Conservation (phyloP, 345 rosid genomes). For the Salix brachista region DNA sequence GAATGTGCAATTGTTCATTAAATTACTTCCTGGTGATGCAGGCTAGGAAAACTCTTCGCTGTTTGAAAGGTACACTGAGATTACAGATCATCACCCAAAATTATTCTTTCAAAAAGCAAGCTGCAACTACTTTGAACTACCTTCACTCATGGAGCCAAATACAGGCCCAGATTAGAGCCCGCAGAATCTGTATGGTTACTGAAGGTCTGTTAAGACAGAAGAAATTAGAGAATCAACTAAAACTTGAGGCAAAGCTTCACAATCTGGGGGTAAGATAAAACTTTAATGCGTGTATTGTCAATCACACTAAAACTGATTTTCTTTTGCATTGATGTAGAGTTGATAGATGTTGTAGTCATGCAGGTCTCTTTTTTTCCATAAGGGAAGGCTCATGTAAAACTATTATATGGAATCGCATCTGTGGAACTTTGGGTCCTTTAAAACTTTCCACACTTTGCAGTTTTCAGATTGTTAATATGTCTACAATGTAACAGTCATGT, state of each 20-base stretch:
- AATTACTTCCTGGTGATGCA: constrained; percentile 25
- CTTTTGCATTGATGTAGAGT: background rate
- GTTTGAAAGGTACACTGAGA: constrained; percentile 57
- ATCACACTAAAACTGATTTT: background rate
- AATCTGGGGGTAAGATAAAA: constrained; percentile 57
- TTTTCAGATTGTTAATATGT: background rate
- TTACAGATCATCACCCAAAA: constrained; percentile 46
- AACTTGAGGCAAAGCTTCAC: constrained; percentile 91
- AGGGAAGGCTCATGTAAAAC: background rate
- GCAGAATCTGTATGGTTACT: constrained; percentile 70
- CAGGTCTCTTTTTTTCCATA: background rate
- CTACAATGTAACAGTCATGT: background rate
- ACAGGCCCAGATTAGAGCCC: constrained; percentile 63
- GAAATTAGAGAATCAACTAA: constrained; percentile 82
- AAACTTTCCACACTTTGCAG: background rate
- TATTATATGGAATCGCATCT: background rate
- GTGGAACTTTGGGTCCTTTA: background rate
- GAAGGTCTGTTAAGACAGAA: constrained; percentile 72
- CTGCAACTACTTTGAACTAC: constrained; percentile 47
- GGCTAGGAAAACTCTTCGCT: constrained; percentile 72
- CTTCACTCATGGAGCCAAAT: constrained; percentile 87
- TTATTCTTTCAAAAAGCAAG: constrained; percentile 58
- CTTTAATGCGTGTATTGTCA: background rate
- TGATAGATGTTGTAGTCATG: background rate
- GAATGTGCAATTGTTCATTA: constrained; percentile 1